Base-by-base conservation (phyloP, 1,284 basidiomycete species). In the Ceratobasidium theobromae region DNA sequence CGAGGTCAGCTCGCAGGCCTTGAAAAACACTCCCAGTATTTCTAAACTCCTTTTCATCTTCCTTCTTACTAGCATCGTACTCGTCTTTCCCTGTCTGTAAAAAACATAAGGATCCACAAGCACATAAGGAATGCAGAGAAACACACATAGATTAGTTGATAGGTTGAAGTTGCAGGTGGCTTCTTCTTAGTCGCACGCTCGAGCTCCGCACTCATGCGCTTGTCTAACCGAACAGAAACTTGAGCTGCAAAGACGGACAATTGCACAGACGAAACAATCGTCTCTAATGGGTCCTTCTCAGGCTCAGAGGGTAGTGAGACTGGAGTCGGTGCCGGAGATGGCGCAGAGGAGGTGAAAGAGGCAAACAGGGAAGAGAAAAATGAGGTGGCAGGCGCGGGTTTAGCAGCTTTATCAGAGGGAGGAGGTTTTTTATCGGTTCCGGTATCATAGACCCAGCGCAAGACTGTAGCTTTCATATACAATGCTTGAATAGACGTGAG, bases 181-280 rank as follows among this genome's bases (percentile, higher is more conserved):
- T 91, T 88, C 80, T 99, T 99, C 83, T 98, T 98, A 0, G 95
- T 99, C 8, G 93, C 93, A 54, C 96, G 82, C 71, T 93, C 84
- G 33, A 99, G 81, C 75, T 98, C 96, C 1, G 81, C 75, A 0
- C 84, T 82, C 69, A 95, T 84, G 68, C 90, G 87, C 68, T 84
- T 80, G 68, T 89, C 86, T 2, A 95, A 78, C 18, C 80, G 82
- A 21, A 97, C 90, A 66, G 83, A 82, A 41, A 96, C 82, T 51
- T 91, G 86, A 0, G 91, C 94, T 25, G 90, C 86, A 72, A 91
- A 95, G 32, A 96, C 86, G 1, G 90, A 86, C 38, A 98, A 79
- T 16, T 86, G 82, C 21, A 98, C 88, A 60, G 81, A 85, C 0
- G 87, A 85, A 33, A 83, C 79, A 33, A 84, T 80, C 28, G 86